Evolutionary conservation across 768 basidiomycete genomes (phyloP), one percentile per base, ranked within the genome.

Genomic region (Amyloporia xantha): DNA sequence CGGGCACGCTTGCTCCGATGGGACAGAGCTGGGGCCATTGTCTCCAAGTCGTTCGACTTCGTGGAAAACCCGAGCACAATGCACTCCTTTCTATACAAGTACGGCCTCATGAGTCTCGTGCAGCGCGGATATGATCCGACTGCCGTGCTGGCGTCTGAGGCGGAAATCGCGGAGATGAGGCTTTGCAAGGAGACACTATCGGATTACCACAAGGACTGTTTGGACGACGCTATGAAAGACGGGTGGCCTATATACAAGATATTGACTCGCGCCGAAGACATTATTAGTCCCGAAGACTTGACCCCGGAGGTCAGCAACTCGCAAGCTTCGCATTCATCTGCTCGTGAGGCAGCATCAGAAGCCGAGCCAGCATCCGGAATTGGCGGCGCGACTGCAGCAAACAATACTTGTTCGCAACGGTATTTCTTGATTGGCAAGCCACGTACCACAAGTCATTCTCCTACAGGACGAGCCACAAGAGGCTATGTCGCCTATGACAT

Each of bases 21-120:
- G 44, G 69, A 70, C 44, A 56, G 67, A 2, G 45, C 61, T 4
- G 70, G 64, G 6, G 57, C 54, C 1, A 51, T 68, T n/a, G 62
- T 68, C 3, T 54, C 66, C 1, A 41, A 42, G 17, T 17, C 35
- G 1, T 65, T 69, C 54, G 49, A 64, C 46, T 64, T 57, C 40
- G 26, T 50, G 1, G 6, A 49, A 12, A 13, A 61, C 2, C 51
- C 51, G n/a, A 35, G 25, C 5, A 23, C 17, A 11, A 21, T 49
- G n/a, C 27, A 19, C 2, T 37, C 7, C 11, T 41, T 49, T 19
- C 13, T 41, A 30, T 49, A 42, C 30, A 30, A 40, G 17, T 21
- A 28, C 28, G 24, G 38, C 25, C 35, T 15, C 28, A 21, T 30
- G 15, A 21, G 9, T 7, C 7, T 4, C 7, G 40, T 19, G 11